These are phyloP conservation scores for Trichocladium uniseriatum DNA, from an alignment of 495 filamentous ascomycete genomes.

Conservation along the genomic window DNA sequence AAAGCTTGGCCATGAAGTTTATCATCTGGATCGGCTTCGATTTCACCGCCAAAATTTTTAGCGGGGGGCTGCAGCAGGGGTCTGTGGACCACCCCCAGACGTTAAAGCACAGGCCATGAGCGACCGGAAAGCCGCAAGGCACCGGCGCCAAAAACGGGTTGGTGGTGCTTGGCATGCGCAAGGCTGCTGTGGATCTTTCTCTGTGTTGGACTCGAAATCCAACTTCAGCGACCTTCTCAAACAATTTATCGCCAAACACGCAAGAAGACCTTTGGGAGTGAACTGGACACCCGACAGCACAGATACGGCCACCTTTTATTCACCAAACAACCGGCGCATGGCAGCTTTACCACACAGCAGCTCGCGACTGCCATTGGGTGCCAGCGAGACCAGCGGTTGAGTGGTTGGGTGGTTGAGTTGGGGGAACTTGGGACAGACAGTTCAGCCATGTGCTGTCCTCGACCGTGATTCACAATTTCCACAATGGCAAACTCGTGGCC, in stretches of 20 bases:
- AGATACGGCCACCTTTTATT: neutral
- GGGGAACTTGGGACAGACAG: neutral
- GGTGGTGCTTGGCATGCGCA: neutral
- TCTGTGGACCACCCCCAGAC: too few species aligned
- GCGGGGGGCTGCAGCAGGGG: too few species aligned
- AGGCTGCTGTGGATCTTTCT: neutral
- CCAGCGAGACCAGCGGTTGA: neutral
- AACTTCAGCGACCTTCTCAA: neutral
- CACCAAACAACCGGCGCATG: neutral
- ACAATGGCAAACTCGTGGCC: conserved; percentile 32
- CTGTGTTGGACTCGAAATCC: too few species aligned
- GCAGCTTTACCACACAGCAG: neutral
- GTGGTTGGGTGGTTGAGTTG: neutral
- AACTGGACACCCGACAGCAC: neutral
- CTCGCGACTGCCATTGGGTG: neutral
- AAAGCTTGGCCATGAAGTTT: too few species aligned
- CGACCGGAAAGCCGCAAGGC: neutral
- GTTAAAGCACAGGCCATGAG: neutral
- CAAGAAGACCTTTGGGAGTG: neutral
- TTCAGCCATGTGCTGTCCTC: conserved; percentile 12
- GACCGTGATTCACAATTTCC: conserved; percentile 9
- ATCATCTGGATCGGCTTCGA: too few species aligned
- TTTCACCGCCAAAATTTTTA: too few species aligned
- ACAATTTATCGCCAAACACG: too few species aligned
- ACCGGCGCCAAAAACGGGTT: conserved; percentile 2